A percentile compares a stretch with the other conserved stretches of the same genome.
These are phyloP conservation scores for Daucus carota DNA, from an alignment of 129 eudicot genomes.

Conservation along the genomic window DH1_v3.0 NC_030387.2:1221501-1222000, in stretches of 20 bases:
- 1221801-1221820: constrained; percentile 6
- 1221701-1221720: constrained; percentile 1
- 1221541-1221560: too few relatives aligned
- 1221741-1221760: not conserved
- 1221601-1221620: constrained; percentile 2
- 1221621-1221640: constrained; percentile 15
- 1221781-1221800: constrained; percentile 6
- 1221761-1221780: not conserved
- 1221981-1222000: too few relatives aligned
- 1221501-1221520: too few relatives aligned
- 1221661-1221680: constrained; percentile 18
- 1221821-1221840: constrained; percentile 10
- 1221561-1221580: constrained; percentile 16
- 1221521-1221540: too few relatives aligned
- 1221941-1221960: too few relatives aligned
- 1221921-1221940: constrained; percentile 18
- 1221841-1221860: constrained; percentile 7
- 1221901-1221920: constrained; percentile 18
- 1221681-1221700: constrained; percentile 14
- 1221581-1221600: constrained; percentile 17
- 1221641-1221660: constrained; percentile 19
- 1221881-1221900: not conserved
- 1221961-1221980: constrained; percentile 9
- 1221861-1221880: constrained; percentile 6
- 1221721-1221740: constrained; percentile 5